These are phyloP conservation scores for Iris pallida DNA, from an alignment of 116 monocot genomes.

Conservation along the genomic window DNA sequence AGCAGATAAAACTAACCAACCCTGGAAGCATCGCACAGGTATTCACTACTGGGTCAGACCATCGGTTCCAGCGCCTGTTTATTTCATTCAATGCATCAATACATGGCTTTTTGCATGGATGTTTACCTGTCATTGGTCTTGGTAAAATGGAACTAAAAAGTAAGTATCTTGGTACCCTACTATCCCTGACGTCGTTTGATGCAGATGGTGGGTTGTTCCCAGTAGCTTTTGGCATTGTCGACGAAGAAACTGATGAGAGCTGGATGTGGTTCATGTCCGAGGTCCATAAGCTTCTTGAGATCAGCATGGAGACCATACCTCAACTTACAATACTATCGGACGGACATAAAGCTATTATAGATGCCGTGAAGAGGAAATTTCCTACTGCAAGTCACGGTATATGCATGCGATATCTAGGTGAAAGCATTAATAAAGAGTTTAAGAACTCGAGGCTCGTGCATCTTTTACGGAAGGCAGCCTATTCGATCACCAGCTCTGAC, in stretches of 20 bases:
- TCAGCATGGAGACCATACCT: conserved; percentile 34
- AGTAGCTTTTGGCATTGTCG: conserved; percentile 58
- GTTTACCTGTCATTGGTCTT: conserved; percentile 52
- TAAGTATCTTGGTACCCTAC: conserved; percentile 62
- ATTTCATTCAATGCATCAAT: conserved; percentile 62
- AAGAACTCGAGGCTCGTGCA: conserved; percentile 58
- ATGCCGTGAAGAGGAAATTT: conserved; percentile 60
- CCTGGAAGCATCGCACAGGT: conserved; percentile 70
- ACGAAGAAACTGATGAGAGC: conserved; percentile 56
- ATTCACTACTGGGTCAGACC: conserved; percentile 42
- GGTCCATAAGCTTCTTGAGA: conserved; percentile 54
- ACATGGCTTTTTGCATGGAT: conserved; percentile 52
- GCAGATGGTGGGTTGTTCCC: conserved; percentile 65
- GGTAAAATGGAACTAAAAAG: conserved; percentile 52
- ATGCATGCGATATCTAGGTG: conserved; percentile 53
- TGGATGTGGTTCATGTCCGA: conserved; percentile 83
- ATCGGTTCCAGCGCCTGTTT: conserved; percentile 53
- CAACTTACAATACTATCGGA: conserved; percentile 46
- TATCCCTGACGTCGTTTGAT: conserved; percentile 65
- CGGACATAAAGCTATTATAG: conserved; percentile 35
- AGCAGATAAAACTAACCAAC: conserved; percentile 50
- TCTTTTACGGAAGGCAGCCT: conserved; percentile 65
- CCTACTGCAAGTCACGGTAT: conserved; percentile 43
- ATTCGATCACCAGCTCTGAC: conserved; percentile 41
- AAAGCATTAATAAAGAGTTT: conserved; percentile 47